Evolutionary conservation across 2,329 filamentous ascomycete genomes (phyloP).

Genomic region (Penicillium expansum): DNA sequence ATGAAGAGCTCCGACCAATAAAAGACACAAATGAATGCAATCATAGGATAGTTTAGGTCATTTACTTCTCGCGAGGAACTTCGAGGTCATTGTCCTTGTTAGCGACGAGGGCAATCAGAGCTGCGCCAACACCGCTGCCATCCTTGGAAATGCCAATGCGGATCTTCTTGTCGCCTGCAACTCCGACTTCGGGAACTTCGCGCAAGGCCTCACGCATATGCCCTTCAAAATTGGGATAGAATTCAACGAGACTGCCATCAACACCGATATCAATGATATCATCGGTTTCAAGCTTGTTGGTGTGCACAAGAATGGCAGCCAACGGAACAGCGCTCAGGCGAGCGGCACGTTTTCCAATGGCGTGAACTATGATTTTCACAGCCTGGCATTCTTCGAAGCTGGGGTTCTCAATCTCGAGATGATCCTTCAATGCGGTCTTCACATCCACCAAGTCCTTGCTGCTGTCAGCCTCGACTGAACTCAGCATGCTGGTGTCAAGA

Average conservation of each 20-base stretch:
- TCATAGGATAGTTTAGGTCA: neutral
- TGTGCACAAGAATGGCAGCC: conserved; percentile 77
- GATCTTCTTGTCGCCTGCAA: conserved; percentile 76
- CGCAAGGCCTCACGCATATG: conserved; percentile 81
- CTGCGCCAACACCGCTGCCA: conserved; percentile 91
- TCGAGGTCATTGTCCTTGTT: conserved; percentile 43
- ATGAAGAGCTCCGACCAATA: neutral
- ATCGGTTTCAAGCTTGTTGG: conserved; percentile 65
- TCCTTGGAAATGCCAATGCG: conserved; percentile 96
- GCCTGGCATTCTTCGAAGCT: conserved; percentile 82
- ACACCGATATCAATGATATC: conserved; percentile 88
- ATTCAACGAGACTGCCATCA: conserved; percentile 90
- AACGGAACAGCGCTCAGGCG: conserved; percentile 85
- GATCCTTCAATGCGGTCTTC: conserved; percentile 72
- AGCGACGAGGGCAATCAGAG: conserved; percentile 88
- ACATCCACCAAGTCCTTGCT: conserved; percentile 69
- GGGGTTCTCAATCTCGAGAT: conserved; percentile 72
- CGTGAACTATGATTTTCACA: conserved; percentile 77
- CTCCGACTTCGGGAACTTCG: conserved; percentile 73
- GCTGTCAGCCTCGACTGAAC: conserved; percentile 77
- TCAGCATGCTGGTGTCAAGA: conserved; percentile 86
- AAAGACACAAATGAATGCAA: neutral
- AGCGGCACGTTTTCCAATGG: conserved; percentile 84
- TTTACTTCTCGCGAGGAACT: conserved; percentile 15
- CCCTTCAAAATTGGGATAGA: conserved; percentile 88